Evolutionary conservation across 1,284 basidiomycete genomes (phyloP).

Genomic region (Irpex sp.): DNA sequence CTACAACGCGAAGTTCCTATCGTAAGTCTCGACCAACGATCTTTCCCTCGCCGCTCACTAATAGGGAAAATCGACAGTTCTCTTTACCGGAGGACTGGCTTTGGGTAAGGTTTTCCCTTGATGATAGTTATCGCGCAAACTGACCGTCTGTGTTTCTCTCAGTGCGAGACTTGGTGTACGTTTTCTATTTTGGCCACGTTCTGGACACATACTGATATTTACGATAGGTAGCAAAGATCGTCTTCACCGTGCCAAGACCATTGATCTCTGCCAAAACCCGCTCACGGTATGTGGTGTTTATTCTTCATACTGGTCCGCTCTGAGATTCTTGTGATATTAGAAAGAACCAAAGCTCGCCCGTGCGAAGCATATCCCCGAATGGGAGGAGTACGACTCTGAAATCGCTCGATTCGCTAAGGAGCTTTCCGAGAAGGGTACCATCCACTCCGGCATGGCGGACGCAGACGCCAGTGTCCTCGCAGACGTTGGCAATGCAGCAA

Average conservation of each 20-base stretch:
- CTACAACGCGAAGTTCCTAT: conserved; percentile 87
- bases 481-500: conserved; percentile 29
- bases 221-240: conserved; percentile 72
- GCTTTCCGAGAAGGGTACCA: conserved; percentile 62
- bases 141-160: neutral
- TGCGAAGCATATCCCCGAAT: conserved; percentile 94
- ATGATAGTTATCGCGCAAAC: neutral
- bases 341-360: conserved; percentile 95
- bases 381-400: conserved; percentile 88
- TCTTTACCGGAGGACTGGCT: conserved; percentile 90
- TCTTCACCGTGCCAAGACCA: conserved; percentile 79
- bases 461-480: conserved; percentile 77
- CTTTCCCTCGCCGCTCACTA: neutral
- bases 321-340: conserved; percentile 33
- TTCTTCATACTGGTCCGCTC: neutral
- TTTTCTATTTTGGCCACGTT: conserved; percentile 8
- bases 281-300: conserved; percentile 65
- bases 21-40: conserved; percentile 42
- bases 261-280: conserved; percentile 92
- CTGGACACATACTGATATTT: conserved; percentile 15
- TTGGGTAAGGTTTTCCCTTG: conserved; percentile 57
- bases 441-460: conserved; percentile 61
- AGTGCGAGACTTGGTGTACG: conserved; percentile 89
- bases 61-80: conserved; percentile 45
- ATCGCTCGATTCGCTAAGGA: conserved; percentile 71